Percentiles rank a stretch among this genome's conserved stretches.
Conservation (phyloP, 2,329 filamentous ascomycete genomes). For the Dothiorella sarmentorum region DNA sequence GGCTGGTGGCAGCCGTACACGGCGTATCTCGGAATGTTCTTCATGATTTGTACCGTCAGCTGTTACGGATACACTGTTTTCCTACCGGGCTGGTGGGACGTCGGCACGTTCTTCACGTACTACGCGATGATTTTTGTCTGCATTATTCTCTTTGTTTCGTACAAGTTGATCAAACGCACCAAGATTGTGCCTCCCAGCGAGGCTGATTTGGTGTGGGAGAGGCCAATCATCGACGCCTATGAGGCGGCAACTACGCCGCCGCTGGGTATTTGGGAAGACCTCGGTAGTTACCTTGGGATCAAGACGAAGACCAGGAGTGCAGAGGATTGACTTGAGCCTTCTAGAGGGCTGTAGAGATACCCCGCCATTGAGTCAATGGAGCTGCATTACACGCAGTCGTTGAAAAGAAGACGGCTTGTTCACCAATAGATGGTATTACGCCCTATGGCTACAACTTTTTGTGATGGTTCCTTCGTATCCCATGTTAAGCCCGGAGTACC, state of each 20-base stretch:
- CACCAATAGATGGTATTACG: background rate
- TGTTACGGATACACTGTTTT: conserved; percentile 55
- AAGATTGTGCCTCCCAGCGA: conserved; percentile 52
- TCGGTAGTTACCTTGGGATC: conserved; percentile 33
- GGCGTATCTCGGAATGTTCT: conserved; percentile 47
- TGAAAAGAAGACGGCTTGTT: background rate
- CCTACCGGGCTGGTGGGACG: conserved; percentile 45
- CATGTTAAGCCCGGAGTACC: no score
- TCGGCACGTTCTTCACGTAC: conserved; percentile 52
- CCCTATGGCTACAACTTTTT: no score
- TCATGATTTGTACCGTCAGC: conserved; percentile 50
- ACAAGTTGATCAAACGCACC: conserved; percentile 63
- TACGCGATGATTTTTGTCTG: conserved; percentile 46
- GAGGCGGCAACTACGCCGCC: conserved; percentile 35
- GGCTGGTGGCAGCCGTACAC: conserved; percentile 51
- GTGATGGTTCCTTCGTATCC: no score
- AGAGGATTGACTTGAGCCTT: background rate
- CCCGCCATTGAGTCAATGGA: background rate
- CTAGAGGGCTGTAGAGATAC: background rate
- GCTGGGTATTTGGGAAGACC: conserved; percentile 36
- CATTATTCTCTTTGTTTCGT: conserved; percentile 53
- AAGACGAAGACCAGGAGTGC: conserved; percentile 18
- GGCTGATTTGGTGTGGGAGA: conserved; percentile 44
- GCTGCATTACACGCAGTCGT: background rate
- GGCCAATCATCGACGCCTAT: conserved; percentile 39